Base-by-base conservation (phyloP, 2,329 filamentous ascomycete species). In the Colletotrichum eleusines region DNA sequence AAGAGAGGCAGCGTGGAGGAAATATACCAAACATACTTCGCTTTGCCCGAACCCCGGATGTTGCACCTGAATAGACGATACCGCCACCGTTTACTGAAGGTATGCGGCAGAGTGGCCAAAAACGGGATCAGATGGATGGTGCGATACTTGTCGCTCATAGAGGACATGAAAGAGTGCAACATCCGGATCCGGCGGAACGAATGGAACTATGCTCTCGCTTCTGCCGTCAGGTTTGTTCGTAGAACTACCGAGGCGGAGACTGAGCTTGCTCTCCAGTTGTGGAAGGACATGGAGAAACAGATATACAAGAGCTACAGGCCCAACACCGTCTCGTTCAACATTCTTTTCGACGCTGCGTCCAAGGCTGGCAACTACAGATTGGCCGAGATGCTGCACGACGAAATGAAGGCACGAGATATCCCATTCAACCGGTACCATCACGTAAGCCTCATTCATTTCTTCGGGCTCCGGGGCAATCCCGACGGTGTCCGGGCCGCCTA, bases 251-350 rank as follows among this genome's bases (percentile, higher is more conserved):
- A 87, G 54, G 76, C 86, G 50, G 87, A 94, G 78, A 80, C 93
- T 53, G 84, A 93, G 79, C 87, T 89, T 6, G 91, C 93, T 0
- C 84, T 99, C 55, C 87, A 89, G 58, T 81, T 97, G 31, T 99
- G 95, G 95, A 90, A 89, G 74, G 90, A 96, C 76, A 98, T 98
- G 94, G 96, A 99, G 80, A 86, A 88, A 57, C 83, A 89, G 80
- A 86, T 88, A 57, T 83, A 89, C 5, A 90, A 90, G 2, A 87
- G 88, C 1, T 80, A 94, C 18, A 82, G 83, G 74, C 91, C 88
- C 44, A 92, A 92, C 75, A 86, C 89, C 59, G 91, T 94, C n/a
- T 97, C 95, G 0, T 97, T 99, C 81, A 97, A 96, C 77, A 92
- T 98, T 57, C 86, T 99, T 16, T 98, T 97, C 75, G 93, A 98